Conservation (phyloP, 345 rosid species). For the Cardamine chenopodiifolia region DNA sequence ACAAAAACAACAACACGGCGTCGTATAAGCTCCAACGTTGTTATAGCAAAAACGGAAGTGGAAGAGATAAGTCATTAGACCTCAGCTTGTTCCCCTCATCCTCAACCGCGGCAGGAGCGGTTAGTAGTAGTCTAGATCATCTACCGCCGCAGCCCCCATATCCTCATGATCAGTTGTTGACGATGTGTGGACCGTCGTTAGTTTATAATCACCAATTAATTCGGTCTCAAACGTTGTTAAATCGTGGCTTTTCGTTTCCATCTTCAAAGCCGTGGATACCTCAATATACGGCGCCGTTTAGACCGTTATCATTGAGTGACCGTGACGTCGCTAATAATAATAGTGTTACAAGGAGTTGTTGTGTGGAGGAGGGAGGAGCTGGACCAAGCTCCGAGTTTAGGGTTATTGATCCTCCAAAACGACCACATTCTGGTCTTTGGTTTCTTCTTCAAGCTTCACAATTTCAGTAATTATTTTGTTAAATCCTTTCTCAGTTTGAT, state of each 20-base stretch:
- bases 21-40: slow-evolving; percentile 40
- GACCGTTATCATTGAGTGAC: slow-evolving; percentile 43
- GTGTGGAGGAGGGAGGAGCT: slow-evolving; percentile 38
- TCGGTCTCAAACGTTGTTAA: slow-evolving; percentile 33
- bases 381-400: slow-evolving; percentile 72
- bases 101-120: slow-evolving; percentile 29
- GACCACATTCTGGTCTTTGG: slow-evolving; percentile 93
- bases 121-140: slow-evolving; percentile 26
- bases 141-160: slow-evolving; percentile 22
- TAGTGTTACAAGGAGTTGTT: slow-evolving; percentile 17
- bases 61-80: slow-evolving; percentile 55
- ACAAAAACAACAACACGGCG: slow-evolving; percentile 19
- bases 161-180: slow-evolving; percentile 37
- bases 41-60: slow-evolving; percentile 42
- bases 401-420: slow-evolving; percentile 72
- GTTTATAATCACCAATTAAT: slow-evolving; percentile 36
- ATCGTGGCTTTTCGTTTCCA: slow-evolving; percentile 14
- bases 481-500: not conserved
- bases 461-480: slow-evolving; percentile 59
- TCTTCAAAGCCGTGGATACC: slow-evolving; percentile 50
- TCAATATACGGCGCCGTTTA: slow-evolving; percentile 59
- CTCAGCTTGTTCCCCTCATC: slow-evolving; percentile 64
- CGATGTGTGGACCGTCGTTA: slow-evolving; percentile 34
- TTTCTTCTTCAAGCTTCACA: slow-evolving; percentile 86
- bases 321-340: slow-evolving; percentile 23